Base-by-base conservation (phyloP, 768 basidiomycete species). In the Termitomyces sp. region DNA sequence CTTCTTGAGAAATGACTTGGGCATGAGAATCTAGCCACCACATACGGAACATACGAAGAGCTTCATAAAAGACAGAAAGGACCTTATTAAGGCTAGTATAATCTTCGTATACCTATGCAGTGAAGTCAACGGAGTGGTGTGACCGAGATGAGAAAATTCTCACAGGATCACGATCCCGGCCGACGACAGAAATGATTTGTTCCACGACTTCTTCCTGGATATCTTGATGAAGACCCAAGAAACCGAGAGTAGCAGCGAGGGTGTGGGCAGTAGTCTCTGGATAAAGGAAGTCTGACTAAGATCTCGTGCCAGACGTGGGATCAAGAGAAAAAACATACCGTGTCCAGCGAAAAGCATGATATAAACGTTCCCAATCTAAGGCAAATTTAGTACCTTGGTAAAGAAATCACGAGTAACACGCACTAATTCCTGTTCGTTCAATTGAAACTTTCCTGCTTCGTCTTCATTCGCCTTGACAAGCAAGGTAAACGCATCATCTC, bases 281-380 rank as follows among this genome's bases (percentile, higher is more conserved):
- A 27, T 57, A 20, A 15, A 31, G 3, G 20, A 18, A 27, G 45
- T 16, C 15, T 47, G 35, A 56, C 23, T 13, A 7, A 32, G 23
- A 36, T 10, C n/a, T 15, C 5, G 3, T 18, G 12, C 11, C 35
- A 38, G 20, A 23, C 9, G 29, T n/a, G 16, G 47, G 5, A 10
- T 36, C 22, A 36, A 7, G 7, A 57, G 9, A 12, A 31, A 15
- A 20, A 20, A 38, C 67, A 32, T 56, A 76, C 82, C 83, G 63
- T 84, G 81, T 12, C 85, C 84, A 41, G 84, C 82, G 38, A 85
- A 77, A 22, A 86, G 66, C 62, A 81, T 69, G 11, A 75, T 59
- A 57, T 74, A 83, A 1, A 81, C 61, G 47, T 83, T 84, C 5
- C 81, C 82, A 45, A 81, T 78, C 80, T 81, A 53, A 36, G 36